Evolutionary conservation across 2,329 filamentous ascomycete genomes (phyloP), one percentile per base, ranked within the genome.

Genomic region (Coniosporium tulheliwenetii): DNA sequence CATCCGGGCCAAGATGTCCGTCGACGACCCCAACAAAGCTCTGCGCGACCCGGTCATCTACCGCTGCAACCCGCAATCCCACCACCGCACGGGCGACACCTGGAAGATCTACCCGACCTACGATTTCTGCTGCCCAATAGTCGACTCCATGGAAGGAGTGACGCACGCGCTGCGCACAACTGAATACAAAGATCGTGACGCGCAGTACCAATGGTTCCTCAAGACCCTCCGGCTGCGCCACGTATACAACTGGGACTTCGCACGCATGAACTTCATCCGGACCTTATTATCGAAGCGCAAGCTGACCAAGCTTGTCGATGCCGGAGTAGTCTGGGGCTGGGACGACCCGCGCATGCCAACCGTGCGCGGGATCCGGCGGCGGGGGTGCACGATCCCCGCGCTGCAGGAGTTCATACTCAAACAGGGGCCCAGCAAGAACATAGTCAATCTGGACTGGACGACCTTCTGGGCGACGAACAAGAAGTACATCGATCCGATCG

Each of bases 1-100:
- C 64, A 93, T 98, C 49, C 82, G 91, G 45, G 91, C 91, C 43
- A 95, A 93, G 70, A 84, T 96, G 51, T 89, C 85, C 1, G 76
- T 83, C 50, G 84, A 93, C 60, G 82, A 91, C 64, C 82, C 82
- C 48, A 96, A 98, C 70, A 93, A 93, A 64, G 85, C 91, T 40
- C 79, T 96, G 75, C 76, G 91, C 48, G 91, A 98, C 60, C 91
- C 91, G 10, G 87, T 96, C 61, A 93, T 98, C 60, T 96, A 95
- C 71, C 80, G 91, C 49, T 95, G 86, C 74, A 94, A 93, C 54
- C 69, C 74, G 5, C 57, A 70, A 38, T 59, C 67, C 9, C 82
- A 91, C 60, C 84, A 91, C 65, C 77, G 84, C 50, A 91, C 84
- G 1, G 83, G 83, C 30, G 73, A 67, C 43, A 76, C 70, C 45